Base-by-base conservation (phyloP, 345 rosid genomes). In the Aethionema arabicum region DNA sequence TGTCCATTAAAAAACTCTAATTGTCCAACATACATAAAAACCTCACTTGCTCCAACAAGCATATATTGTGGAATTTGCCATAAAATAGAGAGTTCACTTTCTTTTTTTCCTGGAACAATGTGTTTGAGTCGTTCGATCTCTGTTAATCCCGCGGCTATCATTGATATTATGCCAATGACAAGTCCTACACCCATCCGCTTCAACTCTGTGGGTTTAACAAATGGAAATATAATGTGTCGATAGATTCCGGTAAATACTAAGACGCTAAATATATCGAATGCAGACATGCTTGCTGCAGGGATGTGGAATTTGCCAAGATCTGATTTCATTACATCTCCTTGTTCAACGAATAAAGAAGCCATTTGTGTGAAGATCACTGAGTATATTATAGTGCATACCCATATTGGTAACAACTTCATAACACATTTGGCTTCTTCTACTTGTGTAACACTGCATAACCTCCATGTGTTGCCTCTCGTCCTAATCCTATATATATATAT, bases 251-350 rank as follows among this genome's bases (percentile, higher is more conserved):
- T 91, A 73, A 72, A 81, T 11, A 84, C 40, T 2, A 88, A 80
- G 56, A 91, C 98, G 36, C 96, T 88, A 48, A 76, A 70, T 52
- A 91, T 84, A 29, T 91, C 96, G 50, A 91, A 91, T 11, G 81
- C 82, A 0, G 96, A 88, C 98, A 91, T 88, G 80, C 96, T 88
- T 0, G 98, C 98, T 0, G 98, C 96, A 0, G 96, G 98, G 27
- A 91, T 71, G 68, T 72, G 91, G 45, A 91, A 91, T 48, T 66
- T 66, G 0, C 85, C 83, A 0, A 86, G 0, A 1, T 52, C 7
- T 48, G 96, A 68, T 39, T 72, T 52, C 98, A 91, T 91, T 0
- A 82, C 90, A 40, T 80, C 84, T 5, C 88, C 88, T 76, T 85
- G 88, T 61, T 82, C 88, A 0, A 85, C 91, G 42, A 85, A 85